These are phyloP conservation scores for Fusarium pseudocircinatum DNA, from an alignment of 2,329 filamentous ascomycete genomes.

Conservation along the genomic window DNA sequence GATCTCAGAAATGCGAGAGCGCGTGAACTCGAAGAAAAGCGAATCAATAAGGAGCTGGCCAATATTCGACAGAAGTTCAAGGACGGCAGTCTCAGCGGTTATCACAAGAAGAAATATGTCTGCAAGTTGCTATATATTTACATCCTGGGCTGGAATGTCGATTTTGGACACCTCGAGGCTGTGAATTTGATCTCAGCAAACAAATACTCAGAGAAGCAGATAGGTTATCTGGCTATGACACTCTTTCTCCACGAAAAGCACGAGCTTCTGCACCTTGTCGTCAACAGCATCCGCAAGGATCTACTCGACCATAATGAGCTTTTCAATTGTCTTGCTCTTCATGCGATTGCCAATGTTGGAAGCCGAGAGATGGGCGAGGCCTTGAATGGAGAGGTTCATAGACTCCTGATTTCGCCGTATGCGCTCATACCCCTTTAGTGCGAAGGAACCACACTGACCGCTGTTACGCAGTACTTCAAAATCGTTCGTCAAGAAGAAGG, in stretches of 20 bases:
- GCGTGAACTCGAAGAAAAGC: conserved; percentile 95
- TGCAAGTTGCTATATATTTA: conserved; percentile 99
- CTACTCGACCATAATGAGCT: conserved; percentile 94
- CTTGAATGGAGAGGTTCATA: conserved; percentile 88
- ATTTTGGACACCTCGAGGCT: conserved; percentile 97
- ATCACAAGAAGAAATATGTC: conserved; percentile 99
- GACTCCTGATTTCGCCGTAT: conserved; percentile 92
- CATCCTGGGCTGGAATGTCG: conserved; percentile 98
- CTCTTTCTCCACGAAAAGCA: conserved; percentile 97
- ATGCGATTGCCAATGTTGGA: conserved; percentile 98
- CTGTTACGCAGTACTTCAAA: conserved; percentile 70
- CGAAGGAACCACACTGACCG: conserved; percentile 8
- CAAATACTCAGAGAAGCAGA: conserved; percentile 99
- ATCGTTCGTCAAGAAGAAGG: conserved; percentile 99
- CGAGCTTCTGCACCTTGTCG: conserved; percentile 92
- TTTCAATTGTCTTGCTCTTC: conserved; percentile 94
- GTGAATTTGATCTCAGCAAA: conserved; percentile 96
- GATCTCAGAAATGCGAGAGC: conserved; percentile 95
- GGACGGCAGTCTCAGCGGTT: conserved; percentile 91
- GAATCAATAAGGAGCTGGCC: conserved; percentile 98
- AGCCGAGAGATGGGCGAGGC: conserved; percentile 97
- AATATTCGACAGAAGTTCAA: conserved; percentile 99
- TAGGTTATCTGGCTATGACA: conserved; percentile 97
- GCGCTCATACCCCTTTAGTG: conserved; percentile 47
- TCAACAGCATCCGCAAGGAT: conserved; percentile 98